These are phyloP conservation scores for Xerocomellus dryophilus DNA, from an alignment of 768 basidiomycete species.

Conservation along the genomic window DNA sequence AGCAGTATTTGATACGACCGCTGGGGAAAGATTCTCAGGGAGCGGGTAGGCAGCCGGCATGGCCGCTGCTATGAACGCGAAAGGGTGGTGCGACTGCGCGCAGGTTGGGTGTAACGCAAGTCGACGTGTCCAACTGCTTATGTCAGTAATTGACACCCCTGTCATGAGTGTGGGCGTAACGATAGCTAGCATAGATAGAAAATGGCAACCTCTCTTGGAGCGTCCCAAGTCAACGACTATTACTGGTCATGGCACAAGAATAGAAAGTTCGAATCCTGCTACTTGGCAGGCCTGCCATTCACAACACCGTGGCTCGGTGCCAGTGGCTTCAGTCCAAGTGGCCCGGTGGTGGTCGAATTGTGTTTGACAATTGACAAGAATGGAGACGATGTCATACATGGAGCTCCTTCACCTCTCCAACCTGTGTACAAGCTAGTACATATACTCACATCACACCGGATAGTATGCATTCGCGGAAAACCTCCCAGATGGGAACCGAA, in stretches of 20 bases:
- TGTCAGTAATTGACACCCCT: slow-evolving; percentile 11
- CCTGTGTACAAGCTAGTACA: neutral
- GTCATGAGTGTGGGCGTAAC: too few relatives aligned
- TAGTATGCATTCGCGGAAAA: neutral
- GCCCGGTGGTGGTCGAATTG: too few relatives aligned
- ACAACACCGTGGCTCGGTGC: too few relatives aligned
- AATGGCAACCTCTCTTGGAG: neutral
- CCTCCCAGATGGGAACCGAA: slow-evolving; percentile 7
- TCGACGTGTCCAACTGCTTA: slow-evolving; percentile 25
- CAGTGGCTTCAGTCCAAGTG: too few relatives aligned
- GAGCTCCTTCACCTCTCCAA: neutral
- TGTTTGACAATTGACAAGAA: too few relatives aligned
- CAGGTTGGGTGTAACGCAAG: neutral
- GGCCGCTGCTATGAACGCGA: slow-evolving; percentile 37
- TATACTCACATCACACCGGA: neutral
- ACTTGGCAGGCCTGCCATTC: too few relatives aligned
- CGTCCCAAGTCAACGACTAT: too few relatives aligned
- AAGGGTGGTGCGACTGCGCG: neutral
- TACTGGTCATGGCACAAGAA: too few relatives aligned
- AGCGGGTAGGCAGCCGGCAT: slow-evolving; percentile 74
- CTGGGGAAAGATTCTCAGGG: slow-evolving; percentile 64
- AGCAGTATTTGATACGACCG: slow-evolving; percentile 80
- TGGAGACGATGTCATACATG: too few relatives aligned
- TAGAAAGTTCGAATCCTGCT: too few relatives aligned
- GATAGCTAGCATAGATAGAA: too few relatives aligned